Percentiles rank a stretch among this genome's conserved stretches.
Evolutionary conservation across 331 rosid genomes (phyloP).

Genomic region (Malus hybrid): DNA sequence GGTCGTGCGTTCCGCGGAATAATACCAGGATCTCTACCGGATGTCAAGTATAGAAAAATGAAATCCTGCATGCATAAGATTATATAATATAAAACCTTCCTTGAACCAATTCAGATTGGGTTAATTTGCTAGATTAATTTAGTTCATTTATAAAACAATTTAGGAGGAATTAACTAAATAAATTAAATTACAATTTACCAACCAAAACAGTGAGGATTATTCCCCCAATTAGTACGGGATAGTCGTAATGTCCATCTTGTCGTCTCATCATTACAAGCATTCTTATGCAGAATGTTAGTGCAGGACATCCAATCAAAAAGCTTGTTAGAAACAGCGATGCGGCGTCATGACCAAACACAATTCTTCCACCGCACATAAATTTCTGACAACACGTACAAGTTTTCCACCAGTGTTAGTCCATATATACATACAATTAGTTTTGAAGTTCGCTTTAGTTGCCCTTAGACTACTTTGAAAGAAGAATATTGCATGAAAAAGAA

Average conservation of each 20-base stretch:
- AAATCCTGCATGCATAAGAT: conserved; percentile 42
- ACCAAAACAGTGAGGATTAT: conserved; percentile 73
- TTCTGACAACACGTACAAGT: conserved; percentile 31
- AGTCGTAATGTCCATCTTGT: conserved; percentile 30
- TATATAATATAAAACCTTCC: not conserved
- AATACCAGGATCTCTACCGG: conserved; percentile 76
- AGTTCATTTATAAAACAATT: not conserved
- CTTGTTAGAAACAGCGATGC: conserved; percentile 58
- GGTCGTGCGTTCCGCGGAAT: conserved; percentile 52
- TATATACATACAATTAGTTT: not conserved
- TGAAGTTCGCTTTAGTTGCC: not conserved
- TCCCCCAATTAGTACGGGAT: conserved; percentile 56
- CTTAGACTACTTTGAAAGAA: not conserved
- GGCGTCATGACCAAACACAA: conserved; percentile 79
- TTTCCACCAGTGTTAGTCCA: not conserved
- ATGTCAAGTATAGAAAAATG: conserved; percentile 63
- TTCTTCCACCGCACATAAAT: conserved; percentile 80
- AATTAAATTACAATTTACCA: conserved; percentile 31
- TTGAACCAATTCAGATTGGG: not conserved
- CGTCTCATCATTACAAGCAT: conserved; percentile 37
- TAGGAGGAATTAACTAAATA: not conserved
- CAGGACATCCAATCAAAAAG: conserved; percentile 78
- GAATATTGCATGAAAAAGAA: not conserved
- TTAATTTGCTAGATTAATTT: not conserved
- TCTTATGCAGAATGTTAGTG: conserved; percentile 63